Base-by-base conservation (phyloP, 2,329 filamentous ascomycete species). In the Tolypocladium album region DNA sequence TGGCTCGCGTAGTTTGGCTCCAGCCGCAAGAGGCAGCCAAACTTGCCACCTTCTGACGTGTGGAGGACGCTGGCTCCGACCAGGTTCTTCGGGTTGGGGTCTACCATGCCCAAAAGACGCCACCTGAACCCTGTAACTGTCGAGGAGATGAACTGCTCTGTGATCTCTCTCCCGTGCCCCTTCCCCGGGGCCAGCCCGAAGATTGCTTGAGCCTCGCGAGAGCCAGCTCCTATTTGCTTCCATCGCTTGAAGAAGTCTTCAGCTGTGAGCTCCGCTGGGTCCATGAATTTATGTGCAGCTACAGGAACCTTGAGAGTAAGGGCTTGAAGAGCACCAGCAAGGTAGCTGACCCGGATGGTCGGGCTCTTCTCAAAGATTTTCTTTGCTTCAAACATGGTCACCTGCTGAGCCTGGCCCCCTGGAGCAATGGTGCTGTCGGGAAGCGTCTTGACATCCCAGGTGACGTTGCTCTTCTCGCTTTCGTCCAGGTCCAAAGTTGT, bases 191-290 rank as follows among this genome's bases (percentile, higher is more conserved):
- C 75, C 13, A 93, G 72, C 0, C 87, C 86, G 73, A 99, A 95
- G 39, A 97, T 91, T 56, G 83, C 83, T 72, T 99, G 94, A 0
- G 90, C 87, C 74, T 99, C 95, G 38, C 95, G 84, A 1, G 92
- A 88, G 1, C 85, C 85, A 6, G 89, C 91, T 15, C 94, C 94
- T 67, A 99, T 97, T 76, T 99, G 94, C 80, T 96, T 95, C 94
- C 94, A 99, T 58, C 95, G 83, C 80, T 95, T 97, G 83, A 99
- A 99, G 76, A 97, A 99, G 71, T 99, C 94, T 58, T 99, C 94
- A 0, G 88, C 86, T 8, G 84, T 84, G 45, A 99, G 79, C 60
- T 94, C 88, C 0, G 94, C 92, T 0, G 90, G 85, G 64, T 97
- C 92, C 92, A 97, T 97, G 70, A 96, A 99, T 72, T 97, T 96